Evolutionary conservation across 371 early-diverging fungal genomes (phyloP), one percentile per base, ranked within the genome.

Genomic region (Blyttiomyces sp.): DNA sequence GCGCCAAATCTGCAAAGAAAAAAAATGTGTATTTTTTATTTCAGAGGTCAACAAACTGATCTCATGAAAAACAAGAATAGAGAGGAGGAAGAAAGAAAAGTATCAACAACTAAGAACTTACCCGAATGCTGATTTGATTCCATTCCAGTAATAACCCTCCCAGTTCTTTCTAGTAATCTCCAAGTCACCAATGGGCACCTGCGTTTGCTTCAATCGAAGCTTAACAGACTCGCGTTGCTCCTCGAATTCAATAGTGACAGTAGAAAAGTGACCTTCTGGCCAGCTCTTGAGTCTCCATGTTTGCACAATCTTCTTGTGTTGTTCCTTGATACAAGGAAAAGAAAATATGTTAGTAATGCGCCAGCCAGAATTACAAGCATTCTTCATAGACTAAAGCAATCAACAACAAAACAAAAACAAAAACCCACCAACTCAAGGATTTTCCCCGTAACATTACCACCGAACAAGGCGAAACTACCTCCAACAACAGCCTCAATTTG

Each of bases 61-160:
- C n/a, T n/a, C n/a, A n/a, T n/a, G n/a, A n/a, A n/a, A n/a, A n/a
- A n/a, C n/a, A n/a, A n/a, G n/a, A n/a, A n/a, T n/a, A n/a, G n/a
- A n/a, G n/a, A n/a, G n/a, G n/a, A n/a, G n/a, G n/a, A n/a, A n/a
- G n/a, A n/a, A n/a, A n/a, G n/a, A n/a, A n/a, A n/a, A n/a, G n/a
- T n/a, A n/a, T n/a, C n/a, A n/a, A n/a, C n/a, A n/a, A n/a, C n/a
- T n/a, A n/a, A n/a, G n/a, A n/a, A n/a, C n/a, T n/a, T n/a, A 90
- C 80, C 96, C 96, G 80, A 94, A 95, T 28, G 91, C 79, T 57
- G 80, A 82, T 75, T 94, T 95, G 73, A 96, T 96, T 49, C 90
- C 80, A 75, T 88, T 85, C 90, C 92, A 95, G 82, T 94, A 96
- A 73, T 92, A 95, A 48, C 83, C 83, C 36, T 80, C 78, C 97